These are phyloP conservation scores for Cordyceps tenuipes DNA, from an alignment of 2,329 filamentous ascomycete genomes.

Conservation along the genomic window DNA sequence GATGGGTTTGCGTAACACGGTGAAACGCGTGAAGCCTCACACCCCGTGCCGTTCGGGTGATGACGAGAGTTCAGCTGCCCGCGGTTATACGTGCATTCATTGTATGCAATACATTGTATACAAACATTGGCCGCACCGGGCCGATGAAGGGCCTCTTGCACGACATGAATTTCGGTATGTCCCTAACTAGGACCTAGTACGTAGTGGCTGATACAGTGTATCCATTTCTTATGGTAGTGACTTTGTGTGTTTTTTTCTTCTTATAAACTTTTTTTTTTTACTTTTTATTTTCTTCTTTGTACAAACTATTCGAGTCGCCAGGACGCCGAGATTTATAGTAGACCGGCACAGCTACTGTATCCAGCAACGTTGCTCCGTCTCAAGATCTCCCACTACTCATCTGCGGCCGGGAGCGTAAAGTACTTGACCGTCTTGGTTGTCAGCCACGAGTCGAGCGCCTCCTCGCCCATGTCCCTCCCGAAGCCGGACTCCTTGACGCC, in stretches of 20 bases:
- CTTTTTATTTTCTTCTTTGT: no score
- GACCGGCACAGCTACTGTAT: no score
- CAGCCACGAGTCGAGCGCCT: constrained; percentile 30
- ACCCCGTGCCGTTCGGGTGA: background rate
- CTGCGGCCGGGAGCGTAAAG: background rate
- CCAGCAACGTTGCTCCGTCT: no score
- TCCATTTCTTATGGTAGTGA: background rate
- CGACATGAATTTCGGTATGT: background rate
- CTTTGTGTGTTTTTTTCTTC: no score
- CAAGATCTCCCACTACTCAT: background rate
- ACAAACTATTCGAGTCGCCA: no score
- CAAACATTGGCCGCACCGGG: background rate
- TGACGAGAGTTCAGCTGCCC: background rate
- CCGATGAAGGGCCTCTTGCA: no score
- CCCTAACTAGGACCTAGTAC: background rate
- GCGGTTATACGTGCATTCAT: background rate
- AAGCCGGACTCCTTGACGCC: constrained; percentile 54
- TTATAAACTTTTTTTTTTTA: no score
- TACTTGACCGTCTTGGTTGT: constrained; percentile 23
- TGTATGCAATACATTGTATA: background rate
- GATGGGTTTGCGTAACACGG: background rate
- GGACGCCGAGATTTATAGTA: no score
- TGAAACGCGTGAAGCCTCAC: background rate
- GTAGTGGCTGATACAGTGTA: background rate
- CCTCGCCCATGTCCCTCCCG: constrained; percentile 38